Evolutionary conservation across 2,329 filamentous ascomycete species (phyloP), one percentile per base, ranked within the genome.

Genomic region (Boeremia lycopersici): DNA sequence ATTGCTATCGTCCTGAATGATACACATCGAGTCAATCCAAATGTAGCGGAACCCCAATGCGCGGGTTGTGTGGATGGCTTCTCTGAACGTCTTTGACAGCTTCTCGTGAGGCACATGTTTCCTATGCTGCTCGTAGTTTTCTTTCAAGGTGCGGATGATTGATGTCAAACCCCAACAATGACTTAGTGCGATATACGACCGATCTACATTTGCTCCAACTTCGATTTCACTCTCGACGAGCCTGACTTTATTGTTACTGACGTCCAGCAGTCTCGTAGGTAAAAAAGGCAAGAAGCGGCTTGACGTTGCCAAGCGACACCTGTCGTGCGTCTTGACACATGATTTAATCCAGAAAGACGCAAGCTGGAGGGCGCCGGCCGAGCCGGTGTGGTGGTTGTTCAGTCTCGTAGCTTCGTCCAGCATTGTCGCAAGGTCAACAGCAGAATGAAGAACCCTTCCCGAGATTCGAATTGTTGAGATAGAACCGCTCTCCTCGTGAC

Each of bases 1-100:
- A 12, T 51, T 52, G 8, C 35, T 43, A 25, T 53, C 41, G 25
- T 67, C 61, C 51, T 68, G 65, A 11, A 66, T 59, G 36, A 69
- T 69, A 35, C 66, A 69, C 17, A 63, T 39, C 4, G 48, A 58
- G 19, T 62, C 58, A 25, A 67, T 67, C 62, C 60, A 67, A 12
- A 67, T 40, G 36, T 63, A 65, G 2, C 59, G 57, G 12, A 56
- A 48, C 3, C 38, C 31, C 5, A 49, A 23, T 8, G 35, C 25
- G 6, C 38, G 39, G n/a, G 39, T 43, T 19, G 47, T 23, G 15
- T 35, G 39, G 7, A 43, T 13, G 10, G 38, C 39, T 4, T 35
- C 42, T 7, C 9, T 12, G 13, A 45, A 45, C 1, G 30, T 45
- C 12, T 45, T 35, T 1, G 42, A 45, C 10, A 45, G 19, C 2